Evolutionary conservation across 2,329 filamentous ascomycete species (phyloP).

Genomic region (Dothiorella sarmentorum): DNA sequence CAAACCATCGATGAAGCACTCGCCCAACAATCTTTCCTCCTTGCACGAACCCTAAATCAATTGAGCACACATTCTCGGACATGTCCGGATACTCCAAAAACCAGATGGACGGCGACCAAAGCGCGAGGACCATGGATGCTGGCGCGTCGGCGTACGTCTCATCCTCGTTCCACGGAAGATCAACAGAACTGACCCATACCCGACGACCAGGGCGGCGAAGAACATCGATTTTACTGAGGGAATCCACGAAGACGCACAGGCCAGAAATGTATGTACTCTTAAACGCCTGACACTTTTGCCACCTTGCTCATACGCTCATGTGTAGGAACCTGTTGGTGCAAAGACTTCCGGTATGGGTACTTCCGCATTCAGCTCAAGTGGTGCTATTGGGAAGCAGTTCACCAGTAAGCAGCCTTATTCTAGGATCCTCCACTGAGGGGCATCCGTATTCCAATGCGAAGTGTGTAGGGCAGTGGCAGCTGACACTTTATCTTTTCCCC

Average conservation of each 20-base stretch:
- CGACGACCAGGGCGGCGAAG: conserved; percentile 18
- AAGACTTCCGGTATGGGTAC: not conserved
- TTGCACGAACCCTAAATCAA: too few relatives aligned
- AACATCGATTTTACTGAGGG: conserved; percentile 23
- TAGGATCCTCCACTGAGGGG: not conserved
- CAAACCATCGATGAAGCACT: too few relatives aligned
- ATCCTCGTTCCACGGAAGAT: not conserved
- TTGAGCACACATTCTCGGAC: not conserved
- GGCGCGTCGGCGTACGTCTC: conserved; percentile 25
- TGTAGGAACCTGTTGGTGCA: conserved; percentile 1
- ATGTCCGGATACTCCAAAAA: conserved; percentile 15
- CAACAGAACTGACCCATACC: not conserved
- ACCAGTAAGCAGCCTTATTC: conserved; percentile 26
- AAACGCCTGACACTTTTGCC: too few relatives aligned
- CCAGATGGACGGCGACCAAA: conserved; percentile 26
- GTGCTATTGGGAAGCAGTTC: conserved; percentile 36
- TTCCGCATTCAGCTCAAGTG: conserved; percentile 29
- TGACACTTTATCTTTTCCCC: not conserved
- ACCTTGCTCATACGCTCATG: too few relatives aligned
- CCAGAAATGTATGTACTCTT: conserved; percentile 22
- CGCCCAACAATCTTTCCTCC: too few relatives aligned
- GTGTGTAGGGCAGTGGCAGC: too few relatives aligned
- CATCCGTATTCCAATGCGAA: too few relatives aligned
- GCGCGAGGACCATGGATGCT: conserved; percentile 25
- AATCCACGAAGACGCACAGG: conserved; percentile 26